A percentile compares a stretch with the other conserved stretches of the same genome.
These are phyloP conservation scores for Fusarium falciforme DNA, from an alignment of 2,329 filamentous ascomycete species.

Conservation along the genomic window DNA sequence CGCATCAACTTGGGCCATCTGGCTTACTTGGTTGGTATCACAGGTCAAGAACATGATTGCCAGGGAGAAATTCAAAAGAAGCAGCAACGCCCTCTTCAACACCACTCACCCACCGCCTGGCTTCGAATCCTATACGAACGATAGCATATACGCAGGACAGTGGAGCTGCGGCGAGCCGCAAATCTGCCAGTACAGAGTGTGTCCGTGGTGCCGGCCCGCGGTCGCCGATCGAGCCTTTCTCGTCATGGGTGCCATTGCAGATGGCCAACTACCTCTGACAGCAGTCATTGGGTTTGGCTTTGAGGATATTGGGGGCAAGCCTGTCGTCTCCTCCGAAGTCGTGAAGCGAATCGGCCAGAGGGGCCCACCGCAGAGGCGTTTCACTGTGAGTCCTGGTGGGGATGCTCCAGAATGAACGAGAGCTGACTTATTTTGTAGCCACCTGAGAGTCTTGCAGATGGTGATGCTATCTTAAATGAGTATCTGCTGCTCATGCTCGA, in stretches of 20 bases:
- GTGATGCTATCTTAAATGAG: constrained; percentile 11
- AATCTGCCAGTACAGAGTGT: constrained; percentile 65
- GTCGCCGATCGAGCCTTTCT: constrained; percentile 59
- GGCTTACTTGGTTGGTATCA: constrained; percentile 29
- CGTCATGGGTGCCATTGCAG: constrained; percentile 61
- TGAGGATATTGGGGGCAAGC: constrained; percentile 55
- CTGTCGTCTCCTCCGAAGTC: constrained; percentile 53
- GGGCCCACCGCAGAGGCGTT: constrained; percentile 39
- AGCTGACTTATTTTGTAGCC: constrained; percentile 10
- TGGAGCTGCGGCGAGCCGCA: constrained; percentile 52
- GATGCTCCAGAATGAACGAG: not conserved
- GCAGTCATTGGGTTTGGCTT: constrained; percentile 66
- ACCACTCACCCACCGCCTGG: constrained; percentile 24
- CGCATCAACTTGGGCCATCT: constrained; percentile 20
- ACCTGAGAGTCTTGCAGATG: constrained; percentile 7
- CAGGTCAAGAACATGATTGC: constrained; percentile 46
- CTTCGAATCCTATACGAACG: constrained; percentile 26
- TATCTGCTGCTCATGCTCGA: constrained; percentile 44
- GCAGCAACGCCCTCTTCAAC: constrained; percentile 36
- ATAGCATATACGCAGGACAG: constrained; percentile 44
- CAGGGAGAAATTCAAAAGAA: constrained; percentile 41
- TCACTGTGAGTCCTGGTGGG: constrained; percentile 43
- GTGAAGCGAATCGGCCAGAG: constrained; percentile 56
- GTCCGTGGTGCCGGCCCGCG: constrained; percentile 60
- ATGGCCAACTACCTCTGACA: constrained; percentile 62